Conservation (phyloP, 108 stramenopile species). For the Bacterosira constricta region DNA sequence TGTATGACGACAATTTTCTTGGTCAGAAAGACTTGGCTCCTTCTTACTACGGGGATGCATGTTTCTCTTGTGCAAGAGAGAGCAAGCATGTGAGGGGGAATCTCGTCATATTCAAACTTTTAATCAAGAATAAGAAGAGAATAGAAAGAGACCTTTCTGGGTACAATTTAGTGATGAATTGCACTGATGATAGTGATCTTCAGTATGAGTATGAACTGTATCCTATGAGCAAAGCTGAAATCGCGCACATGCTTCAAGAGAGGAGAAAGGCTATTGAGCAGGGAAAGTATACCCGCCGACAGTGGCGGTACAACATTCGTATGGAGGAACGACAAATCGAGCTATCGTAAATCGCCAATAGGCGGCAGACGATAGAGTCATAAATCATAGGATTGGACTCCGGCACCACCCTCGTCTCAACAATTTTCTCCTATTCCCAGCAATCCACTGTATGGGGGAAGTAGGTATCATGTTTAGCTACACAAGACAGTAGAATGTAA, state of each 20-base stretch:
- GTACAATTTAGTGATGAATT: background rate
- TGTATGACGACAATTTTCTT: slow-evolving; percentile 21
- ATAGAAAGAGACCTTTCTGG: too few species aligned
- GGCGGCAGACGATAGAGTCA: too few species aligned
- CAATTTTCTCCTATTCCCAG: too few species aligned
- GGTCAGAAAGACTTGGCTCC: background rate
- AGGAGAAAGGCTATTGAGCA: slow-evolving; percentile 12
- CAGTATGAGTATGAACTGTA: slow-evolving; percentile 9
- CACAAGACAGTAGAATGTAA: too few species aligned
- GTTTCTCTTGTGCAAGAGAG: slow-evolving; percentile 4
- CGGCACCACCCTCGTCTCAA: too few species aligned
- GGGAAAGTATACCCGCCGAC: slow-evolving; percentile 18
- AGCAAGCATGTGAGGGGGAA: too few species aligned
- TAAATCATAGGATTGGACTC: too few species aligned
- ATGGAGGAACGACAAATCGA: background rate
- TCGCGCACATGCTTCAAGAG: slow-evolving; percentile 16
- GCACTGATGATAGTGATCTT: slow-evolving; percentile 20
- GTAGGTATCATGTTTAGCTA: too few species aligned
- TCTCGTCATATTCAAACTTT: too few species aligned
- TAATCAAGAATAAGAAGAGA: too few species aligned
- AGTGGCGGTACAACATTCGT: slow-evolving; percentile 4
- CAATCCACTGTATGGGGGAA: too few species aligned
- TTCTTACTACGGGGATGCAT: slow-evolving; percentile 17
- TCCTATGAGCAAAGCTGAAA: slow-evolving; percentile 7
- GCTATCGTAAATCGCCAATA: background rate